phyloP scores from a whole-genome alignment of 495 filamentous ascomycete genomes.

The Saxophila tyrrhenica region DNA sequence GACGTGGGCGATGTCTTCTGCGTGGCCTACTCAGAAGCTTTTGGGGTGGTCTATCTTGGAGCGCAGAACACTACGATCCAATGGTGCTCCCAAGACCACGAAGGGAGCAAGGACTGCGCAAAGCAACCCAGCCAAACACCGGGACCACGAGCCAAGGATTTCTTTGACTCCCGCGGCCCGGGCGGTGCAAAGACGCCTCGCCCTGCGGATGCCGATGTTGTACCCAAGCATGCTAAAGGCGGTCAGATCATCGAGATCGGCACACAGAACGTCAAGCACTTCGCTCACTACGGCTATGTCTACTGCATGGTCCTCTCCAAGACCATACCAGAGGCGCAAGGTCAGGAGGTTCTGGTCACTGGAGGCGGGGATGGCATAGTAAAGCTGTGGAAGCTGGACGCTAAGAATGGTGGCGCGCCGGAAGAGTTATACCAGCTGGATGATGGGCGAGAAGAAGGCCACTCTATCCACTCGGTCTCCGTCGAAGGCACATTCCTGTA shows the following conservation, averaged over 20 bases:
- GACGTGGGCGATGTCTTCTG: conserved; percentile 96
- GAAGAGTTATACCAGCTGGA: conserved; percentile 55
- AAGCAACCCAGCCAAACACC: conserved; percentile 30
- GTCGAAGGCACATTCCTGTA: conserved; percentile 84
- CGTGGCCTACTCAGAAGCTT: conserved; percentile 65
- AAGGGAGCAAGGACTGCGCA: conserved; percentile 44
- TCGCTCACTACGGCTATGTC: conserved; percentile 88
- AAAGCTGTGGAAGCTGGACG: conserved; percentile 70
- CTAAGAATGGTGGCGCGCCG: conserved; percentile 39
- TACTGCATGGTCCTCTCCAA: conserved; percentile 84
- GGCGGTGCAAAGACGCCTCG: conserved; percentile 61
- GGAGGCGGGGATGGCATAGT: conserved; percentile 90
- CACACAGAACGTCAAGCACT: conserved; percentile 67
- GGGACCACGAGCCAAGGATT: conserved; percentile 70
- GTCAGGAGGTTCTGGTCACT: conserved; percentile 72
- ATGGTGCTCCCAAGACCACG: conserved; percentile 53
- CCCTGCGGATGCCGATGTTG: conserved; percentile 28
- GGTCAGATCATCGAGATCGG: conserved; percentile 71
- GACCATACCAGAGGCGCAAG: conserved; percentile 48
- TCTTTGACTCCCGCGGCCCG: conserved; percentile 85
- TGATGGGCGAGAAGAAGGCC: conserved; percentile 53
- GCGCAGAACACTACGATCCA: conserved; percentile 91
- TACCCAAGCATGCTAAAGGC: conserved; percentile 33
- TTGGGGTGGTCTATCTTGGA: conserved; percentile 79
- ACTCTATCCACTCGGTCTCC: conserved; percentile 69